Conservation (phyloP, 306 rosid genomes). For the Ormosia semicastrata region DNA sequence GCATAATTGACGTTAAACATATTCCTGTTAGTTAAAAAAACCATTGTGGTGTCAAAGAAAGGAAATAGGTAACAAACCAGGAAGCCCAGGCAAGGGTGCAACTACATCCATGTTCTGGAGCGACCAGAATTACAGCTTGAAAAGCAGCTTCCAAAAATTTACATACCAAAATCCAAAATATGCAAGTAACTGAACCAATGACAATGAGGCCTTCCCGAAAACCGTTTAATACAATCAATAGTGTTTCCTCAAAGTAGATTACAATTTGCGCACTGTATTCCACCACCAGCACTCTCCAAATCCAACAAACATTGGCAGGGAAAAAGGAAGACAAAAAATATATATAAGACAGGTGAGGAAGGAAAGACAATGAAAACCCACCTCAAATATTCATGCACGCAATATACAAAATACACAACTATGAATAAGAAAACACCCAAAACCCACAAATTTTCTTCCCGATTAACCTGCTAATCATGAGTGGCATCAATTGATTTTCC, state of each 20-base stretch:
- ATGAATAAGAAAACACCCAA: constrained; percentile 35
- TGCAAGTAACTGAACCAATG: not conserved
- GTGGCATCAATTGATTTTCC: constrained; percentile 49
- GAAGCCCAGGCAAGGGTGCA: not conserved
- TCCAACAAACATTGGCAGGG: constrained; percentile 37
- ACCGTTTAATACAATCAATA: constrained; percentile 47
- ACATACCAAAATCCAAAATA: not conserved
- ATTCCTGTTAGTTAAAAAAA: not conserved
- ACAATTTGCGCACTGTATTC: constrained; percentile 53
- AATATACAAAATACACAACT: constrained; percentile 83
- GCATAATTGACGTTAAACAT: not conserved
- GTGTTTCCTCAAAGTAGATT: constrained; percentile 45
- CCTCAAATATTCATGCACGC: constrained; percentile 64
- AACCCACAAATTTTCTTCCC: constrained; percentile 35
- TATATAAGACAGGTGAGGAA: constrained; percentile 22
- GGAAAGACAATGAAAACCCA: constrained; percentile 36
- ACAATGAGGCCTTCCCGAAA: constrained; percentile 23
- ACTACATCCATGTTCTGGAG: not conserved
- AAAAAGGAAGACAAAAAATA: constrained; percentile 30
- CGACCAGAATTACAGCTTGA: not conserved
- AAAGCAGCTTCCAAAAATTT: not conserved
- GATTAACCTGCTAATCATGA: constrained; percentile 46
- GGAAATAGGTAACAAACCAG: not conserved
- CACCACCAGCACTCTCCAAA: constrained; percentile 56
- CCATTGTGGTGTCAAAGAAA: not conserved